These are phyloP conservation scores for Mixia osmundae DNA, from an alignment of 1,284 basidiomycete species.

Conservation along the genomic window DNA sequence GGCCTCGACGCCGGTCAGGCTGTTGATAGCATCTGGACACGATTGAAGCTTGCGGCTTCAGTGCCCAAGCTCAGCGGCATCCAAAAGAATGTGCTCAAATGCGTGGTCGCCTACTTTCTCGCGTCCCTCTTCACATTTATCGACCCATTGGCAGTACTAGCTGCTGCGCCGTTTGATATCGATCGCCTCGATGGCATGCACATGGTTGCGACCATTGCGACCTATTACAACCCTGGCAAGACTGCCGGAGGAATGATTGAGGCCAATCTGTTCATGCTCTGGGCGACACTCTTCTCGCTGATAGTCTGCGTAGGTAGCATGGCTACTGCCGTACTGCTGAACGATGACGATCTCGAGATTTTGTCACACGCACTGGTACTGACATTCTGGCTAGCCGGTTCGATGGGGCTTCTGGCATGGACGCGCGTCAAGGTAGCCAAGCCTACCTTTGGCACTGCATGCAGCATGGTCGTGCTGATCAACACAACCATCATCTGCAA, in stretches of 20 bases:
- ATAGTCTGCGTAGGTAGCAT: conserved; percentile 53
- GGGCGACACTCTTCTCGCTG: conserved; percentile 45
- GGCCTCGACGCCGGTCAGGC: too few species aligned
- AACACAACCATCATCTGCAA: conserved; percentile 69
- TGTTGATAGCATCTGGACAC: too few species aligned
- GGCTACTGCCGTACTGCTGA: conserved; percentile 21
- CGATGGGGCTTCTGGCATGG: conserved; percentile 60
- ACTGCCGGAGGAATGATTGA: conserved; percentile 42
- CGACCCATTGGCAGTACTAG: conserved; percentile 25
- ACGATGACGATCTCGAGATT: conserved; percentile 22
- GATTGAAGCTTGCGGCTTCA: too few species aligned
- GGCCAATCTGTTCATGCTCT: conserved; percentile 50
- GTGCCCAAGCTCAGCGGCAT: conserved; percentile 31
- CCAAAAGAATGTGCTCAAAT: conserved; percentile 62
- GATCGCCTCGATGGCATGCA: conserved; percentile 17
- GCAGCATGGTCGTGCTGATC: conserved; percentile 61
- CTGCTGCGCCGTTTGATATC: conserved; percentile 16
- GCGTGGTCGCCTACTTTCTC: conserved; percentile 68
- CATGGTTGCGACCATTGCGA: conserved; percentile 15
- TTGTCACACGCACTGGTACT: conserved; percentile 26
- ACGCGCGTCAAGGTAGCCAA: conserved; percentile 73
- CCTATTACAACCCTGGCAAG: conserved; percentile 16
- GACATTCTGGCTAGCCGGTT: conserved; percentile 58
- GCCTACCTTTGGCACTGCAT: conserved; percentile 78
- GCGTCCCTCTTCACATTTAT: conserved; percentile 82